Evolutionary conservation across 2,329 filamentous ascomycete genomes (phyloP).

Genomic region (Thielaviopsis populi): DNA sequence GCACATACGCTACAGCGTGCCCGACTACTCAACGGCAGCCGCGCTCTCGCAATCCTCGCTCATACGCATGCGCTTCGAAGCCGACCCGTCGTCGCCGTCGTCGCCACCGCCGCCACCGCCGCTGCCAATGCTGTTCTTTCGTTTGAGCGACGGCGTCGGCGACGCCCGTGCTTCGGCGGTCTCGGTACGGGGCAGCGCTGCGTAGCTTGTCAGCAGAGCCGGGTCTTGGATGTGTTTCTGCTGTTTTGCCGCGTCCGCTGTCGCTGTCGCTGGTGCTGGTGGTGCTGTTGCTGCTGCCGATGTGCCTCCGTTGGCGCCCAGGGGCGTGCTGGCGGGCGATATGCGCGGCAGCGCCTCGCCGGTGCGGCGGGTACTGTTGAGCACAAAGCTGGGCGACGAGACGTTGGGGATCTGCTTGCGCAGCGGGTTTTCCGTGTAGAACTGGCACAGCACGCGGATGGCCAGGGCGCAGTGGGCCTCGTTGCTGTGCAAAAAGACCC

Average conservation of each 20-base stretch:
- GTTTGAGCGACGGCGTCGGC: slow-evolving; percentile 11
- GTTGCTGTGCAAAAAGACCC: slow-evolving; percentile 60
- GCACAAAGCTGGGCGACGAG: slow-evolving; percentile 38
- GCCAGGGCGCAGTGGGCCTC: slow-evolving; percentile 56
- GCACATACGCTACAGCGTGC: background rate
- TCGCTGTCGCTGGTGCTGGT: background rate
- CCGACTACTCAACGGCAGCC: background rate
- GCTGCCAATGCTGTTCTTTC: slow-evolving; percentile 2
- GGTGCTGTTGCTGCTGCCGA: background rate
- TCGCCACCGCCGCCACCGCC: background rate
- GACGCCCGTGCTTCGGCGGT: background rate
- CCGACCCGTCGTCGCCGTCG: slow-evolving; percentile 5
- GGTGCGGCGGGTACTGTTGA: slow-evolving; percentile 38
- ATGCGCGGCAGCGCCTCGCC: slow-evolving; percentile 2
- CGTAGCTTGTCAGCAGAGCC: background rate
- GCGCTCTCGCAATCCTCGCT: background rate
- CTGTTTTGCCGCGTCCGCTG: background rate
- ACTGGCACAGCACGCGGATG: slow-evolving; percentile 59
- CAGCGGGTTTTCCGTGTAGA: slow-evolving; percentile 49
- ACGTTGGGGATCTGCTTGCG: slow-evolving; percentile 38
- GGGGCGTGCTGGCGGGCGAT: slow-evolving; percentile 26
- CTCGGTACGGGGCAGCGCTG: slow-evolving; percentile 8
- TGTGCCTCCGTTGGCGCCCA: slow-evolving; percentile 2
- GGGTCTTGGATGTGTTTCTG: background rate
- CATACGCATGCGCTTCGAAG: slow-evolving; percentile 6